Base-by-base conservation (phyloP, 129 eudicot species). In the Glebionis coronaria region DNA sequence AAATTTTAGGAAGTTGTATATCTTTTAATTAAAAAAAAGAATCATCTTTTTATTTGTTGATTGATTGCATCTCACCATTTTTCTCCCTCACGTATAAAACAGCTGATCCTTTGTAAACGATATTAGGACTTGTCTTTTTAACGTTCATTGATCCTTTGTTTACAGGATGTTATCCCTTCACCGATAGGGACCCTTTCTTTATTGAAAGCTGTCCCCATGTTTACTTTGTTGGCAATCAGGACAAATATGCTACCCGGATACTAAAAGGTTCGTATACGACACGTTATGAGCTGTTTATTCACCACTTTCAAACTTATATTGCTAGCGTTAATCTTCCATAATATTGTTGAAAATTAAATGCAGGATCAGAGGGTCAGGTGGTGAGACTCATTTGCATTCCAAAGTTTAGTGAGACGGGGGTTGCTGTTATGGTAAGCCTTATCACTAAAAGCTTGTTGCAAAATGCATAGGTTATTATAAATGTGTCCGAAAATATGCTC, bases 81-180 rank as follows among this genome's bases (percentile, higher is more conserved):
- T 35, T 35, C 42, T 35, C 10, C 8, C 9, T 35, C 42, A 35
- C 10, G 42, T 35, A 8, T 35, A 35, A 35, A 35, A 35, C 42
- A 35, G 10, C 42, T 35, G 42, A 35, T 35, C 42, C 42, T 35
- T 35, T 10, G 2, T 6, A 35, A 35, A 35, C 7, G 42, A 35
- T 35, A 6, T 35, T 35, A 35, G 8, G 6, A 35, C 42, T 35
- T 35, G 8, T 2, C 9, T 2, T 6, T 6, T 28, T 58, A 5
- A 58, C 44, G 13, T 58, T 9, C 29, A 27, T 21, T 8, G n/a
- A 46, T 12, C 3, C 13, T 72, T 67, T 12, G 67, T 68, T 63
- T 70, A 68, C 83, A 94, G 97, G 99, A 47, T 94, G 99, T 74
- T 90, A 94, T 80, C 99, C 97, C 11, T 94, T 86, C 76, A 94